These are phyloP conservation scores for Ceratocystis albifundus DNA, from an alignment of 2,329 filamentous ascomycete genomes.

Conservation along the genomic window DNA sequence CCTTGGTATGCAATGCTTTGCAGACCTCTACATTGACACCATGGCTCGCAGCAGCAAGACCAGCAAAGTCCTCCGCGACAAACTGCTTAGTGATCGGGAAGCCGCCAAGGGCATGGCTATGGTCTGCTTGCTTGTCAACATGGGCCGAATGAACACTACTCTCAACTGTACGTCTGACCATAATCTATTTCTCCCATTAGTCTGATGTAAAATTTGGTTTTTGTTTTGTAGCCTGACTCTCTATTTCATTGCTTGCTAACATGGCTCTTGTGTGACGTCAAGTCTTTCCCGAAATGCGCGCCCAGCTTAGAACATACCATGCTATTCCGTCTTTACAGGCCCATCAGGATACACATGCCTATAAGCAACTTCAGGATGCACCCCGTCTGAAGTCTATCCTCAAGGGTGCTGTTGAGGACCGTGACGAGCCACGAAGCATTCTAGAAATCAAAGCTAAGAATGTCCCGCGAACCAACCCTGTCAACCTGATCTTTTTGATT, in stretches of 20 bases:
- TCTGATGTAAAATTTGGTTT: background rate
- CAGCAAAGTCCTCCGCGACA: constrained; percentile 95
- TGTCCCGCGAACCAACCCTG: constrained; percentile 76
- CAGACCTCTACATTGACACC: constrained; percentile 94
- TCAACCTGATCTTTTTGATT: constrained; percentile 93
- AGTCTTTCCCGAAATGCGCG: constrained; percentile 99
- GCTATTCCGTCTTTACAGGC: constrained; percentile 94
- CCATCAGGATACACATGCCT: constrained; percentile 85
- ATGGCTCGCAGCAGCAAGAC: constrained; percentile 99
- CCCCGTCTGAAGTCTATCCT: constrained; percentile 92
- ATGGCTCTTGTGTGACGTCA: constrained; percentile 31
- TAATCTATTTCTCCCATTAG: background rate
- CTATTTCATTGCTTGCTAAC: background rate
- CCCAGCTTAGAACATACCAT: constrained; percentile 92
- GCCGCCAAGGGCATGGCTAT: constrained; percentile 98
- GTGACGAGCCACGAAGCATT: constrained; percentile 67
- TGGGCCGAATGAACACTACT: constrained; percentile 97
- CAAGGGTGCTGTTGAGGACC: constrained; percentile 89
- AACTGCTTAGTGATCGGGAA: constrained; percentile 80
- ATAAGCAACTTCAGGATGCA: constrained; percentile 96
- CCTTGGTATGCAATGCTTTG: constrained; percentile 63
- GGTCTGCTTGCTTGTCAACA: constrained; percentile 94
- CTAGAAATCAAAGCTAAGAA: constrained; percentile 62
- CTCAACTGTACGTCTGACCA: constrained; percentile 63
- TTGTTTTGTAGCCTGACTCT: constrained; percentile 21